Evolutionary conservation across 1,284 basidiomycete genomes (phyloP), one percentile per base, ranked within the genome.

Genomic region (Cryptococcus sp.): DNA sequence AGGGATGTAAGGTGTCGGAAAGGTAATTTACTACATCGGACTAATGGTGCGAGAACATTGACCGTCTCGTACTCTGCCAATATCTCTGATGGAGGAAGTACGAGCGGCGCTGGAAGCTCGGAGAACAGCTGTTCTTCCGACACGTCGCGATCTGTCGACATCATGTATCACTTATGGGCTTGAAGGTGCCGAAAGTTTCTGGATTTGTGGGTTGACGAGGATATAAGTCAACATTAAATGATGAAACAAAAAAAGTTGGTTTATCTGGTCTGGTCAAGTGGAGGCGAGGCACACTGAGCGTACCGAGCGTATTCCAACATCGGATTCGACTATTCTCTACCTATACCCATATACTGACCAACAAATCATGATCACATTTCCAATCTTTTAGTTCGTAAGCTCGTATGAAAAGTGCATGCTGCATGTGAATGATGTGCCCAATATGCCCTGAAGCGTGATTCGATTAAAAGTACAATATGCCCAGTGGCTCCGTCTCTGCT

Each of bases 21-120:
- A 2, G 83, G 82, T 0, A 85, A 74, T 68, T 85, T 86, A 39
- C 81, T 83, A 64, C 84, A 85, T 29, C 84, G 78, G 19, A 85
- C 83, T 64, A 84, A 79, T 11, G 83, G 82, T 1, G 82, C 82
- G 13, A 81, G 78, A 34, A 82, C 74, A 52, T 83, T 83, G 8
- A 34, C 29, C 4, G 68, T 72, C 29, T 81, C 73, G 44, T 80
- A 79, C 49, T 72, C 57, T 13, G 67, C 63, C 16, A 83, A 71
- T 69, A 83, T 75, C 37, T 78, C 76, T 29, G 79, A 72, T 0
- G 80, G 79, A 3, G 75, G 70, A 6, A 83, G 55, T 2, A 73
- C 58, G 45, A 70, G 68, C 1, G 77, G 67, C 26, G 59, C 53
- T 13, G 74, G 74, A 1, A 77, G 63, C 15, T 67, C 72, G 20